phyloP scores from a whole-genome alignment of 208 protist species.

The Crithidia expoeki region DNA sequence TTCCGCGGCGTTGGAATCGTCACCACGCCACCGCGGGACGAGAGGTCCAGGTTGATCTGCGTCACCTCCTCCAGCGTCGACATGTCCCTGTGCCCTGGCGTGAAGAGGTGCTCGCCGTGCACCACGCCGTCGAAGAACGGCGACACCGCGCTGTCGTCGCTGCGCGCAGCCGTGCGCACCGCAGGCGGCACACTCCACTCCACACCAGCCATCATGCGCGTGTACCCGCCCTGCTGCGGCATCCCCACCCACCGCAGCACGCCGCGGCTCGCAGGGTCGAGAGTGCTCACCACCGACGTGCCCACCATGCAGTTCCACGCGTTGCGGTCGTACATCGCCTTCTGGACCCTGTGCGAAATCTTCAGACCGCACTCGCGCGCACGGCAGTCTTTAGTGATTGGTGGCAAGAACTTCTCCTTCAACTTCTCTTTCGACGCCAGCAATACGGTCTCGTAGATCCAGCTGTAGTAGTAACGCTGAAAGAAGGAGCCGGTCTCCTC shows the following conservation, averaged over 20 bases:
- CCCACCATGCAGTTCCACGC: slow-evolving; percentile 57
- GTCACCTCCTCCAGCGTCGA: slow-evolving; percentile 64
- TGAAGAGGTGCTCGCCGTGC: slow-evolving; percentile 74
- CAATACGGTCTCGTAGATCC: slow-evolving; percentile 41
- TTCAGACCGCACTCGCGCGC: slow-evolving; percentile 40
- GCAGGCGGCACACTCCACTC: slow-evolving; percentile 59
- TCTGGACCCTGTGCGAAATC: slow-evolving; percentile 43
- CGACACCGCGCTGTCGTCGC: slow-evolving; percentile 18
- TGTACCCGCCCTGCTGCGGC: slow-evolving; percentile 59
- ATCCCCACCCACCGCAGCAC: slow-evolving; percentile 66
- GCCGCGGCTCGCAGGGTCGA: slow-evolving; percentile 50
- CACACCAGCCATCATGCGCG: slow-evolving; percentile 64
- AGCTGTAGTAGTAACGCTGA: slow-evolving; percentile 49
- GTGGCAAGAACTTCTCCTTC: slow-evolving; percentile 40
- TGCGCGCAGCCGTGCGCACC: slow-evolving; percentile 26
- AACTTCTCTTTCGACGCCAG: slow-evolving; percentile 54
- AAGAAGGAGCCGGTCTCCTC: slow-evolving; percentile 50
- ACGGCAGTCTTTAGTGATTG: slow-evolving; percentile 22
- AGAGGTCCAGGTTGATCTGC: slow-evolving; percentile 32
- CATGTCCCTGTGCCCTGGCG: slow-evolving; percentile 31
- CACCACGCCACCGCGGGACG: slow-evolving; percentile 14
- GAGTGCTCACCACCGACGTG: slow-evolving; percentile 32
- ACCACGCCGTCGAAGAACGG: slow-evolving; percentile 58
- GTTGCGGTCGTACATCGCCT: slow-evolving; percentile 38
- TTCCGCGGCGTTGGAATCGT: slow-evolving; percentile 27